Percentiles rank a stretch among this genome's conserved stretches.
phyloP scores from a whole-genome alignment of 2,329 filamentous ascomycete genomes.

The Orbilia quercus region DNA sequence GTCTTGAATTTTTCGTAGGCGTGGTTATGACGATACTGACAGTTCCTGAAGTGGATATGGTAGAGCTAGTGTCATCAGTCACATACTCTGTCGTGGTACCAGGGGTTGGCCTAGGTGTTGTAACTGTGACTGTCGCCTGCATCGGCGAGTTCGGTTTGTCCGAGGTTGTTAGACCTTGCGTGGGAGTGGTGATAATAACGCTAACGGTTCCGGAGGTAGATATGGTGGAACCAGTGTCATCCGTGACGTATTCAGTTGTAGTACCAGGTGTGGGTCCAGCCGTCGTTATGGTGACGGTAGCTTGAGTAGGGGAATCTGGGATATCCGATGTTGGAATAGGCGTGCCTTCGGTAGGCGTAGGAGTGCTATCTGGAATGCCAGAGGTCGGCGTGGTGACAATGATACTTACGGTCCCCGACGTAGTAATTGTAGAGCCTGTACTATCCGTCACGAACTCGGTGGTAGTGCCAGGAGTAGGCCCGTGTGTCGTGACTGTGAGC shows the following conservation, averaged over 20 bases:
- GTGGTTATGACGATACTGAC: slow-evolving; percentile 15
- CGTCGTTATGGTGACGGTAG: slow-evolving; percentile 1
- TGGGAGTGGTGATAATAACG: slow-evolving; percentile 8
- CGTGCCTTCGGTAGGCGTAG: too few relatives aligned
- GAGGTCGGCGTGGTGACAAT: background rate
- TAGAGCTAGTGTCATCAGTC: slow-evolving; percentile 2
- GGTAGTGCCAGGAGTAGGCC: background rate
- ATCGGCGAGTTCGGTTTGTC: background rate
- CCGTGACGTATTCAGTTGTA: background rate
- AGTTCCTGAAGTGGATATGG: slow-evolving; percentile 6
- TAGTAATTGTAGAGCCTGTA: background rate
- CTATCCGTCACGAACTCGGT: background rate
- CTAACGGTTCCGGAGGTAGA: background rate
- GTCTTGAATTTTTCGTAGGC: background rate
- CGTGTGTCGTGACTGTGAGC: background rate
- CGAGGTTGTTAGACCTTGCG: background rate
- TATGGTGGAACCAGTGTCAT: background rate
- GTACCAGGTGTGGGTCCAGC: slow-evolving; percentile 3
- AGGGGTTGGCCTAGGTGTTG: background rate
- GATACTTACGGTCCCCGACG: background rate
- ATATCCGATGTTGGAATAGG: background rate
- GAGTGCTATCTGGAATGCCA: background rate
- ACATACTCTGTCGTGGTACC: background rate
- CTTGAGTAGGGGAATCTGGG: background rate
- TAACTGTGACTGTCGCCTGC: background rate